Evolutionary conservation across 2,329 filamentous ascomycete genomes (phyloP).

Genomic region (Hypoxylon sp.): DNA sequence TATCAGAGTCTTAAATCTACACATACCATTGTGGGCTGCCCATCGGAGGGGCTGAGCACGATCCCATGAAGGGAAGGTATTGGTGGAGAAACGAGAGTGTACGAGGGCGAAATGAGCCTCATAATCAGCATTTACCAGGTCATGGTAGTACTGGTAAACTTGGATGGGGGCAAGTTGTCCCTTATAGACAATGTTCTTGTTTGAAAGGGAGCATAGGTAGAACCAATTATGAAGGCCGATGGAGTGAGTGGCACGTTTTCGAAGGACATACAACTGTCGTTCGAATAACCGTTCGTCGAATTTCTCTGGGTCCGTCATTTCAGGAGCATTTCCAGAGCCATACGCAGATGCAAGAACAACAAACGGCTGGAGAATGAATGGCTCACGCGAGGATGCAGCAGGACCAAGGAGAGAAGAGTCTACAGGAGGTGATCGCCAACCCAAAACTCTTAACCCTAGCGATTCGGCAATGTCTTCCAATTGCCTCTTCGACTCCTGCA

Average conservation of each 20-base stretch:
- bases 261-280: slow-evolving; percentile 91
- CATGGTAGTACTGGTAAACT: slow-evolving; percentile 98
- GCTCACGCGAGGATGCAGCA: slow-evolving; percentile 93
- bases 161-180: slow-evolving; percentile 94
- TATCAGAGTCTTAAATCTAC: slow-evolving; percentile 36
- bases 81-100: slow-evolving; percentile 97
- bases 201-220: slow-evolving; percentile 95
- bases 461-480: slow-evolving; percentile 95
- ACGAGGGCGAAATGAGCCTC: slow-evolving; percentile 97
- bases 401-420: slow-evolving; percentile 95
- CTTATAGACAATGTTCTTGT: slow-evolving; percentile 99
- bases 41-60: slow-evolving; percentile 95
- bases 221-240: slow-evolving; percentile 99
- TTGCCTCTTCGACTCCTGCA: slow-evolving; percentile 90
- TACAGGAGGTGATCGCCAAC: slow-evolving; percentile 95
- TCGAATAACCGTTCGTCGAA: slow-evolving; percentile 93
- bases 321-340: slow-evolving; percentile 83
- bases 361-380: slow-evolving; percentile 94
- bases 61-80: slow-evolving; percentile 99
- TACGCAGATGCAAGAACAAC: slow-evolving; percentile 90
- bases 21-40: slow-evolving; percentile 92
- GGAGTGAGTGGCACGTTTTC: slow-evolving; percentile 94
- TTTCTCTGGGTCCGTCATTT: slow-evolving; percentile 80
- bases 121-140: slow-evolving; percentile 96
- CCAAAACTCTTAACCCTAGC: slow-evolving; percentile 89